Percentiles rank a stretch among this genome's conserved stretches.
These are phyloP conservation scores for Amesomyces nigricolor DNA, from an alignment of 2,329 filamentous ascomycete species.

Conservation along the genomic window DNA sequence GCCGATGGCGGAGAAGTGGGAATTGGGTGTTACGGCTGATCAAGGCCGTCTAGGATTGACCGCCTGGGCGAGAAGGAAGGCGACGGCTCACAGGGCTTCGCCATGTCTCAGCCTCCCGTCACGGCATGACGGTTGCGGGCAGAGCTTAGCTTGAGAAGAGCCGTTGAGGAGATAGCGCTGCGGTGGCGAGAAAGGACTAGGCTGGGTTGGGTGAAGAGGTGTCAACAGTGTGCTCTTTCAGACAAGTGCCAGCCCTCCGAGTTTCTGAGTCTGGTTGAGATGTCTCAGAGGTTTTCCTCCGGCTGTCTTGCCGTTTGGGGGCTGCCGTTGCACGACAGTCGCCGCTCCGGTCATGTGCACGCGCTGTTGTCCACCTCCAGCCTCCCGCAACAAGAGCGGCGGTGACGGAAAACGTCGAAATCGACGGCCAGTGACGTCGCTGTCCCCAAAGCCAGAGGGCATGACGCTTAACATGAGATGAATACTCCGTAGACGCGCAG, in stretches of 20 bases:
- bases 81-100: neutral
- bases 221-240: neutral
- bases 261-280: neutral
- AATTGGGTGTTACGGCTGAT: neutral
- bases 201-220: neutral
- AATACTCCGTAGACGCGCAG: neutral
- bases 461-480: too few species aligned
- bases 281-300: neutral
- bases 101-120: too few species aligned
- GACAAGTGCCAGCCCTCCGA: neutral
- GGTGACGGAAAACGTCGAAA: neutral
- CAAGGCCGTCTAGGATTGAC: neutral
- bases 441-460: too few species aligned
- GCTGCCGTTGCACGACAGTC: conserved; percentile 1
- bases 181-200: neutral
- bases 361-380: neutral
- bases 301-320: conserved; percentile 3
- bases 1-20: neutral
- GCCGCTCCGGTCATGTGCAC: neutral
- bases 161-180: too few species aligned
- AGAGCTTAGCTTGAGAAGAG: too few species aligned
- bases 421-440: neutral
- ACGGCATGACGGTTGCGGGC: too few species aligned
- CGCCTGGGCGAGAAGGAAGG: neutral
- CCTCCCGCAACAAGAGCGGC: neutral